Conservation (phyloP, 768 basidiomycete species). For the Tulasnella sp. region DNA sequence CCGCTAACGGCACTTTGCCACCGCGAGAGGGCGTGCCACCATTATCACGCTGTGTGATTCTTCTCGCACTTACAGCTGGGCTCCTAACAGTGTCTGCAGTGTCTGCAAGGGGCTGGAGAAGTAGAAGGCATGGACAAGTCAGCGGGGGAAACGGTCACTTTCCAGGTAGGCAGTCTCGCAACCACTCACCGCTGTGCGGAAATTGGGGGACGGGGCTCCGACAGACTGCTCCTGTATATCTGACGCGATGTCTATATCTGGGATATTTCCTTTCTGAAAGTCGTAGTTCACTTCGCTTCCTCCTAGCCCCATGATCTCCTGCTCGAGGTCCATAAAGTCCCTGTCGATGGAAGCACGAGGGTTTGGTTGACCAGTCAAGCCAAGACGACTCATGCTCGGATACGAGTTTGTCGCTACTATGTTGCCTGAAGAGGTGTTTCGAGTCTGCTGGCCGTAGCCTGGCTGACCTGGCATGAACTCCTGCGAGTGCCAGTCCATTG, state of each 20-base stretch:
- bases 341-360: constrained; percentile 3
- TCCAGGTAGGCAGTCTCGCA: background rate
- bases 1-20: background rate
- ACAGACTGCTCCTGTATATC: constrained; percentile 16
- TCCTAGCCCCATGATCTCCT: constrained; percentile 9
- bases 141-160: background rate
- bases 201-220: background rate
- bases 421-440: constrained; percentile 1
- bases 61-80: background rate
- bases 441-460: constrained; percentile 2
- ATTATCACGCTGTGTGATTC: background rate
- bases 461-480: background rate
- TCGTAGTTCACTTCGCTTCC: constrained; percentile 16
- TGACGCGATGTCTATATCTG: constrained; percentile 6
- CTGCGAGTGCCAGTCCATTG: constrained; percentile 10
- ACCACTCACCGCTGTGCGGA: constrained; percentile 8
- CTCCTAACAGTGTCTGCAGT: background rate
- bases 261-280: background rate
- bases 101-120: background rate
- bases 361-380: background rate
- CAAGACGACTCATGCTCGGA: background rate
- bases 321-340: constrained; percentile 8
- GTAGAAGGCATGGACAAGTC: background rate
- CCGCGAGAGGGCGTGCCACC: background rate
- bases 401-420: background rate